Conservation (phyloP, 2,329 filamentous ascomycete genomes). For the Alternaria longipes region DNA sequence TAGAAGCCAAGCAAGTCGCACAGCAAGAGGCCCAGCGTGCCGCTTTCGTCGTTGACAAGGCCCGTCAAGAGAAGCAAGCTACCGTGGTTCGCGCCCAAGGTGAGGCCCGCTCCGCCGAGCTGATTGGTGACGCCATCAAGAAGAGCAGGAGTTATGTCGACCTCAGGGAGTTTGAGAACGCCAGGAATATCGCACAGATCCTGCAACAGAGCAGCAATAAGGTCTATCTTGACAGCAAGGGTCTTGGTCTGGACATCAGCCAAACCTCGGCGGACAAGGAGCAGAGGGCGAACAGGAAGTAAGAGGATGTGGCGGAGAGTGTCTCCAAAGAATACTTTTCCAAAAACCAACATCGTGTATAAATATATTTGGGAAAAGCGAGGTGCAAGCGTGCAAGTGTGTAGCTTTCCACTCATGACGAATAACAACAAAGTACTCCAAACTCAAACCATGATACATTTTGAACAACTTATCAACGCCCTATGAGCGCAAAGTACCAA, state of each 20-base stretch:
- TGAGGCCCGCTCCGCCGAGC: conserved; percentile 96
- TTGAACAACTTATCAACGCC: not conserved
- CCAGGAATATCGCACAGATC: conserved; percentile 84
- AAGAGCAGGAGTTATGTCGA: conserved; percentile 98
- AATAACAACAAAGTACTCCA: conserved; percentile 27
- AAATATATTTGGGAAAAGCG: conserved; percentile 30
- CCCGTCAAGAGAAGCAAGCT: conserved; percentile 98
- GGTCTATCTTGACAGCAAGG: conserved; percentile 89
- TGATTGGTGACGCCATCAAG: conserved; percentile 99
- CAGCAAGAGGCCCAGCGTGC: conserved; percentile 96
- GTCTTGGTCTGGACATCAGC: conserved; percentile 86
- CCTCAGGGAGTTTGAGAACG: conserved; percentile 98
- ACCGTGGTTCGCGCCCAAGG: conserved; percentile 98
- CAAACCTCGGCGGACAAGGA: conserved; percentile 54
- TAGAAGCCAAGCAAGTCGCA: conserved; percentile 75
- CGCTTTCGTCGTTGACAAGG: conserved; percentile 98
- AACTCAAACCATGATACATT: not conserved
- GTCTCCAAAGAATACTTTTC: not conserved
- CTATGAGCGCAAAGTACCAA: not conserved
- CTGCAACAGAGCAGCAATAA: conserved; percentile 93
- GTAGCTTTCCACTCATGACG: conserved; percentile 48
- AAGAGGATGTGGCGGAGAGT: not conserved
- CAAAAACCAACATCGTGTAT: conserved; percentile 33
- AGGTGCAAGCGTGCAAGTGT: conserved; percentile 28
- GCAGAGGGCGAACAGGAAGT: conserved; percentile 41